A percentile compares a stretch with the other conserved stretches of the same genome.
These are phyloP conservation scores for Zygosaccharomyces pseudobailii DNA, from an alignment of 1,139 yeast species.

Conservation along the genomic window DNA sequence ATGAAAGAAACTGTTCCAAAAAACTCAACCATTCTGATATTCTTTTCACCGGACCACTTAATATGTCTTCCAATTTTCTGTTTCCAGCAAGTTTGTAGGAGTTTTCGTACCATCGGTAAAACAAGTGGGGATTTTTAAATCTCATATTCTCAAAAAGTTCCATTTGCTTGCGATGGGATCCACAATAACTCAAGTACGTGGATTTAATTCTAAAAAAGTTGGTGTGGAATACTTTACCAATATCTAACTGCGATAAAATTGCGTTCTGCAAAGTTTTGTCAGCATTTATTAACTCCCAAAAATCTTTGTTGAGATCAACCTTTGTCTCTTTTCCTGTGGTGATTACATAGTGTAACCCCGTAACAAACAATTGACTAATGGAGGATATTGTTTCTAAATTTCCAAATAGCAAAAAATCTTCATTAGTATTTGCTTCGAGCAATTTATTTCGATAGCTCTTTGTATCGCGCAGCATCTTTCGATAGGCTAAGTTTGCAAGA, in stretches of 20 bases:
- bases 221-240: constrained; percentile 30
- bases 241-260: constrained; percentile 18
- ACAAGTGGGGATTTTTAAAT: constrained; percentile 12
- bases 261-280: constrained; percentile 6
- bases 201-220: constrained; percentile 33
- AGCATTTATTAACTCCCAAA: constrained; percentile 14
- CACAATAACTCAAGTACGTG: constrained; percentile 30
- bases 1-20: constrained; percentile 11
- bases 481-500: constrained; percentile 28
- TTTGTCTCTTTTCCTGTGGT: constrained; percentile 1
- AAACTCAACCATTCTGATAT: constrained; percentile 19
- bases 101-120: constrained; percentile 27
- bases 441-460: constrained; percentile 26
- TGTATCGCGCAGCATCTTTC: constrained; percentile 25
- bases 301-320: constrained; percentile 7
- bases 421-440: constrained; percentile 19
- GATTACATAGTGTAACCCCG: constrained; percentile 17
- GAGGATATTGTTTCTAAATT: constrained; percentile 36
- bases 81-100: constrained; percentile 22
- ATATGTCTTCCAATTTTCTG: constrained; percentile 20
- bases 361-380: constrained; percentile 30
- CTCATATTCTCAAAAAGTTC: constrained; percentile 21
- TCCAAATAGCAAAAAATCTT: constrained; percentile 36
- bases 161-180: constrained; percentile 26
- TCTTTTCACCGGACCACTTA: constrained; percentile 25